phyloP scores from a whole-genome alignment of 2,329 filamentous ascomycete genomes.

The Sphaerulina populicola region DNA sequence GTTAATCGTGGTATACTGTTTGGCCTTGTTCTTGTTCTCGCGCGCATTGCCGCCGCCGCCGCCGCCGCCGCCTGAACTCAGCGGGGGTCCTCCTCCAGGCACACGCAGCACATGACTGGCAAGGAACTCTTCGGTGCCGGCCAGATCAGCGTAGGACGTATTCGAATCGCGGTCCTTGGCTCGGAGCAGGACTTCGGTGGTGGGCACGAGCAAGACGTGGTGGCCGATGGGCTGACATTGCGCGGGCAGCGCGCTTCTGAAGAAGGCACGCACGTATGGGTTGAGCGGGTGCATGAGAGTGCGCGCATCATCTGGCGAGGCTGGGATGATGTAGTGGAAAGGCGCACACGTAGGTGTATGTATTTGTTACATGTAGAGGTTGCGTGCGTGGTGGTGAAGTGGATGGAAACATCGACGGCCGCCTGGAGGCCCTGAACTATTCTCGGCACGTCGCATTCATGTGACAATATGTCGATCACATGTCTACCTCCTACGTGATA shows the following conservation, averaged over 20 bases:
- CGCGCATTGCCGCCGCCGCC: conserved; percentile 51
- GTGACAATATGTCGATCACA: no score
- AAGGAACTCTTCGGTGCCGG: conserved; percentile 86
- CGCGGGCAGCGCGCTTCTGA: conserved; percentile 82
- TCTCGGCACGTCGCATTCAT: no score
- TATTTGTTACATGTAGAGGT: no score
- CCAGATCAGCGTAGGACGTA: conserved; percentile 66
- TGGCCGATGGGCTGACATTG: conserved; percentile 89
- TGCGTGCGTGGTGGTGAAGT: no score
- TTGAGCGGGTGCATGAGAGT: conserved; percentile 61
- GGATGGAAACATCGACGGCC: no score
- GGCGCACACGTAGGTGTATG: no score
- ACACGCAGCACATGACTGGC: conserved; percentile 93
- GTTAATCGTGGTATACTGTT: conserved; percentile 87
- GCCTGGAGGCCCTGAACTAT: no score
- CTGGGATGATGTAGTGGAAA: no score
- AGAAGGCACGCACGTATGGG: conserved; percentile 96
- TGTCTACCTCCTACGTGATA: no score
- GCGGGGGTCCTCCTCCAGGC: conserved; percentile 46
- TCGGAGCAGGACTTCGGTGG: conserved; percentile 82
- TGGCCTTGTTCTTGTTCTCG: conserved; percentile 85
- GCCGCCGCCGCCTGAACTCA: conserved; percentile 36
- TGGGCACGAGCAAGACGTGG: conserved; percentile 87
- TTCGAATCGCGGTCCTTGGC: conserved; percentile 81
- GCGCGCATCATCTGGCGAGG: conserved; percentile 6